phyloP scores from a whole-genome alignment of 2,329 filamentous ascomycete species.

The Ophiocordyceps polyrhachis-furcata region DNA sequence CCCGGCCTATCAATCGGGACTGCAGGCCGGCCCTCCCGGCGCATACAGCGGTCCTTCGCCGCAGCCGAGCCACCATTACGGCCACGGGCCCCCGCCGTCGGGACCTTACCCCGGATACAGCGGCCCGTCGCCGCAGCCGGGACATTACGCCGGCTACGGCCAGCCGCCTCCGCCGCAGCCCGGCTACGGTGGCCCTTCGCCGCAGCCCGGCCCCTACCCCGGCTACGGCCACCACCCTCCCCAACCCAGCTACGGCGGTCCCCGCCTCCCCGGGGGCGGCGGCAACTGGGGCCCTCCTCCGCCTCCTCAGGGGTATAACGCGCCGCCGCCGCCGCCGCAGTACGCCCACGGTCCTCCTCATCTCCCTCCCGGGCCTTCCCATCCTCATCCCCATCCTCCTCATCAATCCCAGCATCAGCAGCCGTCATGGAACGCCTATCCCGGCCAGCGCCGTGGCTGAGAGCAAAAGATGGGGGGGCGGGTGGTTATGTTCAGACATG shows the following conservation, averaged over 20 bases:
- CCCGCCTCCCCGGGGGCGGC: constrained; percentile 7
- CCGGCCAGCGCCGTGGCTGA: constrained; percentile 17
- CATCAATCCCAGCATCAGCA: constrained; percentile 4
- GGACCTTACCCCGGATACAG: constrained; percentile 10
- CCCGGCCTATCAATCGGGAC: constrained; percentile 10
- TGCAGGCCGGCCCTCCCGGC: constrained; percentile 8
- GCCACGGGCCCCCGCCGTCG: constrained; percentile 14
- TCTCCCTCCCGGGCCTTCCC: neutral
- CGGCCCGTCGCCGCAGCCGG: constrained; percentile 5
- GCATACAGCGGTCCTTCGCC: constrained; percentile 15
- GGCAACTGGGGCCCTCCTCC: constrained; percentile 7
- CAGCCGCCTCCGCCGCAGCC: constrained; percentile 4
- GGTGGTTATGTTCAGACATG: too few species aligned
- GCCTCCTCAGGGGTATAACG: constrained; percentile 7
- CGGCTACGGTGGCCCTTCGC: constrained; percentile 8
- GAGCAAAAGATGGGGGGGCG: neutral
- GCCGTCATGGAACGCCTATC: constrained; percentile 17
- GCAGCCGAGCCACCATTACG: constrained; percentile 12
- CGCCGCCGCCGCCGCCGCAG: neutral
- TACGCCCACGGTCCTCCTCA: neutral
- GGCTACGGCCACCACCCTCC: neutral
- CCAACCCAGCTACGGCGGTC: constrained; percentile 6
- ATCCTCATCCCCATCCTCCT: neutral
- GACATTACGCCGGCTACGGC: constrained; percentile 3
- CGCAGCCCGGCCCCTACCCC: constrained; percentile 2